phyloP scores from a whole-genome alignment of 371 early-diverging fungal genomes.

The Zychaea mexicana region DNA sequence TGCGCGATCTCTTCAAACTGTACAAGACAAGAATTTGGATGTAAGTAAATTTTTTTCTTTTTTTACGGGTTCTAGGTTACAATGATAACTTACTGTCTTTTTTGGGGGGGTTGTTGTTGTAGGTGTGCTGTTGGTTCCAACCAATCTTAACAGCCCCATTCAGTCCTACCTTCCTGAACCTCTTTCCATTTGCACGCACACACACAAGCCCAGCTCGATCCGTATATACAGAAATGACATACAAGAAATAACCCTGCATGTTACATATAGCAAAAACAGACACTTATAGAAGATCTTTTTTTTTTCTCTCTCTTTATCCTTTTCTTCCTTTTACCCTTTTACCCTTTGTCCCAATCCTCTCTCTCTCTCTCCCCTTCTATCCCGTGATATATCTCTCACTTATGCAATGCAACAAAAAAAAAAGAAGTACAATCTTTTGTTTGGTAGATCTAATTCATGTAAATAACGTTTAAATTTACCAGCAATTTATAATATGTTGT shows the following conservation, averaged over 20 bases:
- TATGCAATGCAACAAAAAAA: background rate
- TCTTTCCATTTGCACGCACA: background rate
- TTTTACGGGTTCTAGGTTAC: background rate
- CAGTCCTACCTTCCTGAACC: background rate
- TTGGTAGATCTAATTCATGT: background rate
- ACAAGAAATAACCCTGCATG: background rate
- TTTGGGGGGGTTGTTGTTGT: no score
- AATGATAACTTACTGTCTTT: no score
- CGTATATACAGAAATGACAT: background rate
- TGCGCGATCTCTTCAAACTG: constrained; percentile 97
- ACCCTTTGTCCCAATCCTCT: background rate
- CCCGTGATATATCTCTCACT: background rate
- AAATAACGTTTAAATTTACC: no score
- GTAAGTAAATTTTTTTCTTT: constrained; percentile 41
- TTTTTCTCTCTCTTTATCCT: background rate
- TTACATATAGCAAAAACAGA: constrained; percentile 2
- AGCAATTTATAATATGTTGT: no score
- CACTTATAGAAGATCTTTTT: background rate
- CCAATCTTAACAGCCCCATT: background rate
- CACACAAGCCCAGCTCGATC: background rate
- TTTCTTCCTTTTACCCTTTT: background rate
- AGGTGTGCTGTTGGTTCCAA: constrained; percentile 12
- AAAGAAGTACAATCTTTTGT: background rate
- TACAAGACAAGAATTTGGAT: constrained; percentile 99
- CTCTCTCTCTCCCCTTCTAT: background rate